Conservation (phyloP, 352 stramenopile genomes). For the Elongisporangium undulatum region DNA sequence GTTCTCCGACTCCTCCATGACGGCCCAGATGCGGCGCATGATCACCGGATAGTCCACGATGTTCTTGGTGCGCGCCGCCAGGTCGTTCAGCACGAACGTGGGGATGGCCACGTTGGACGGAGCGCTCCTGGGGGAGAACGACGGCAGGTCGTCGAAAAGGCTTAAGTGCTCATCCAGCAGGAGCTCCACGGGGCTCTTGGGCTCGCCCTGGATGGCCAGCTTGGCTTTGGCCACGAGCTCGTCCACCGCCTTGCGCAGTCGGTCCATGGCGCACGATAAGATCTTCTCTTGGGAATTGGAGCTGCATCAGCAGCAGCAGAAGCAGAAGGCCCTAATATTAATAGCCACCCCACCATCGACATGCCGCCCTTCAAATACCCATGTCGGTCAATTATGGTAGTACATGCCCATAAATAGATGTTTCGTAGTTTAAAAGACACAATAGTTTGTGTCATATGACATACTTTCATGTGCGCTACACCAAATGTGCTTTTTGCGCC, state of each 20-base stretch:
- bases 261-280: conserved; percentile 29
- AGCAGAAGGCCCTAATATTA: not conserved
- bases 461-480: not conserved
- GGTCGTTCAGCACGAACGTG: conserved; percentile 48
- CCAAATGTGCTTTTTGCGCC: not conserved
- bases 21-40: conserved; percentile 62
- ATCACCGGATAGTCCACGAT: conserved; percentile 76
- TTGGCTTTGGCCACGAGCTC: conserved; percentile 66
- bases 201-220: conserved; percentile 41
- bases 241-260: conserved; percentile 46
- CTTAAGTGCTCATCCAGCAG: conserved; percentile 58
- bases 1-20: conserved; percentile 52
- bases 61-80: conserved; percentile 64
- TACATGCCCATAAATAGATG: too few relatives aligned
- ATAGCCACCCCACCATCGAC: too few relatives aligned
- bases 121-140: conserved; percentile 36
- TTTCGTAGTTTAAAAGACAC: not conserved
- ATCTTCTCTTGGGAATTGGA: not conserved
- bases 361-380: not conserved
- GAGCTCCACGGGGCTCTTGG: conserved; percentile 56
- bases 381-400: too few relatives aligned
- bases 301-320: too few relatives aligned
- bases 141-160: conserved; percentile 39
- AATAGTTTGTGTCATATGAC: not conserved
- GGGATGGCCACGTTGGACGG: conserved; percentile 27